phyloP scores from a whole-genome alignment of 75 land plant species.

The Selaginella tamariscina region DNA sequence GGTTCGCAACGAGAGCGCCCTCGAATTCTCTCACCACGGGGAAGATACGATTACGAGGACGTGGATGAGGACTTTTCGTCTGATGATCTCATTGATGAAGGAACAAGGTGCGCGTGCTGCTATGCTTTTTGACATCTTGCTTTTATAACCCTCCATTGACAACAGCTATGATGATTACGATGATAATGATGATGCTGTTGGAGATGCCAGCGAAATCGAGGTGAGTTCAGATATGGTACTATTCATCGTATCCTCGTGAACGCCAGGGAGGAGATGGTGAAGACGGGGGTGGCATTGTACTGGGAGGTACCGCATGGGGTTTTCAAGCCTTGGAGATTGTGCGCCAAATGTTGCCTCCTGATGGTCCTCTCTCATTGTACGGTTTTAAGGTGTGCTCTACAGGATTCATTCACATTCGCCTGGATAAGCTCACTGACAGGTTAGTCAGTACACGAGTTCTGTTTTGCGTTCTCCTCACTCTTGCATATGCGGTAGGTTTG shows the following conservation, averaged over 20 bases:
- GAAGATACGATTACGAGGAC: too few relatives aligned
- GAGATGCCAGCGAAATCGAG: too few relatives aligned
- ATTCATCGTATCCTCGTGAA: not conserved
- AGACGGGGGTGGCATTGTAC: constrained; percentile 78
- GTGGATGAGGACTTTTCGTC: too few relatives aligned
- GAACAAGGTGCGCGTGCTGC: too few relatives aligned
- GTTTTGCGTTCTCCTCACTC: not conserved
- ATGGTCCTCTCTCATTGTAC: constrained; percentile 41
- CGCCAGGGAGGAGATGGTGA: constrained; percentile 84
- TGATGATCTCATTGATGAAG: too few relatives aligned
- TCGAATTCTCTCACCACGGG: too few relatives aligned
- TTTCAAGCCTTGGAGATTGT: constrained; percentile 52
- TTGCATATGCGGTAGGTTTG: constrained; percentile 45
- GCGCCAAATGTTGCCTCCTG: constrained; percentile 35
- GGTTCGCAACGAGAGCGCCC: too few relatives aligned
- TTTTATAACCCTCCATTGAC: too few relatives aligned
- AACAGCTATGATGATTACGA: too few relatives aligned
- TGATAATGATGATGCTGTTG: too few relatives aligned
- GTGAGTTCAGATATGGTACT: too few relatives aligned
- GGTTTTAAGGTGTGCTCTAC: constrained; percentile 59
- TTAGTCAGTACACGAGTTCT: constrained; percentile 20
- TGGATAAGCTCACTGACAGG: constrained; percentile 75
- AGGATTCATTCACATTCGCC: constrained; percentile 60
- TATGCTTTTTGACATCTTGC: too few relatives aligned
- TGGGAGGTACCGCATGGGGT: constrained; percentile 63